A percentile compares a stretch with the other conserved stretches of the same genome.
Conservation (phyloP, 208 protist genomes). For the Lotmaria passim region DNA sequence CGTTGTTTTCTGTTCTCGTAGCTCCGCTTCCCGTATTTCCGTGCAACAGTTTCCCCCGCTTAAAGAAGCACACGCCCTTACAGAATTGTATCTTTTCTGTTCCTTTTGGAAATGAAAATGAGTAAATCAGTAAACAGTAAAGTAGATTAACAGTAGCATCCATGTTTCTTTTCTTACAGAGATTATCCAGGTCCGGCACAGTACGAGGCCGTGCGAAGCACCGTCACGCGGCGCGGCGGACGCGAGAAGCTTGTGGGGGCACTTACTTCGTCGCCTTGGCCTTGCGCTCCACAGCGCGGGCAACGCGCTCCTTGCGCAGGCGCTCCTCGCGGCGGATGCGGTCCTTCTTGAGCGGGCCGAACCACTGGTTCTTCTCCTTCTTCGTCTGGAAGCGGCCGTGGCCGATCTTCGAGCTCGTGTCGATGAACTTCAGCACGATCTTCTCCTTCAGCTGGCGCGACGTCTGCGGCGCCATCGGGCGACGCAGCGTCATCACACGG, state of each 20-base stretch:
- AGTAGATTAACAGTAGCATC: constrained; percentile 7
- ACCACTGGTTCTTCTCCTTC: constrained; percentile 98
- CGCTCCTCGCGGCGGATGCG: constrained; percentile 79
- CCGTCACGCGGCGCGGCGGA: background rate
- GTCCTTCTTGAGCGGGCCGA: constrained; percentile 96
- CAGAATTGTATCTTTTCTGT: background rate
- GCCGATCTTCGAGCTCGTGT: too few relatives aligned
- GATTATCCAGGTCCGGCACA: background rate
- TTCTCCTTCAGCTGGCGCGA: too few relatives aligned
- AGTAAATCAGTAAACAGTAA: background rate
- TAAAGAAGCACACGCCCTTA: too few relatives aligned
- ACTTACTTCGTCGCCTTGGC: constrained; percentile 35
- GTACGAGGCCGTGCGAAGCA: background rate
- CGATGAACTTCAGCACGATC: too few relatives aligned
- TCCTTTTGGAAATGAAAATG: background rate
- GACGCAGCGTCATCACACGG: too few relatives aligned
- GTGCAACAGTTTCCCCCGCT: background rate
- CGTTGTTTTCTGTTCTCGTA: too few relatives aligned
- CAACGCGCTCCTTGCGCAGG: constrained; percentile 78
- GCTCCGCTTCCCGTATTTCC: background rate
- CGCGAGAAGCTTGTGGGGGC: background rate
- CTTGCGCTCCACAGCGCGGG: constrained; percentile 76
- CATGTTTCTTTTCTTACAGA: background rate
- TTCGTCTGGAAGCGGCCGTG: too few relatives aligned
- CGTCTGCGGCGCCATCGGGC: too few relatives aligned